Evolutionary conservation across 1,284 basidiomycete genomes (phyloP), one percentile per base, ranked within the genome.

Genomic region (Ganoderma sp.): DNA sequence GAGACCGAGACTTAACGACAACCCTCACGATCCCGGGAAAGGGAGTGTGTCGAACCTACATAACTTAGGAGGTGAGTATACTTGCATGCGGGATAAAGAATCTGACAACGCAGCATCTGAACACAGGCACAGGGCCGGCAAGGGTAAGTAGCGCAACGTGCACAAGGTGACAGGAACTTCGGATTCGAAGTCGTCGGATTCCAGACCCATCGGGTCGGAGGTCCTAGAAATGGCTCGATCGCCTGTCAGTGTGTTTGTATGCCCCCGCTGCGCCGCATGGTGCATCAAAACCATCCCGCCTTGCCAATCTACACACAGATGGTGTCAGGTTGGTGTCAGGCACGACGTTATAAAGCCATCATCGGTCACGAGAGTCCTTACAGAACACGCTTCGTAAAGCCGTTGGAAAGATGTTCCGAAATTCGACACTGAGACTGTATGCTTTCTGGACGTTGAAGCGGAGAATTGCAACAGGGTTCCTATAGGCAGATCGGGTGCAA

Each of bases 311-410:
- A 43, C 14, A 14, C 17, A 15, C 17, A 43, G 42, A 50, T 22
- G n/a, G 22, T 50, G 48, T n/a, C 48, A 50, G 48, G 48, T n/a
- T 22, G n/a, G 22, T 50, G 48, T n/a, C 48, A 50, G 48, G 48
- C n/a, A 50, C 43, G 43, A 45, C 19, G 19, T 45, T 45, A 45
- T 39, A 39, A 43, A 43, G 14, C 42, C 42, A 15, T 43, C 42
- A 15, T 43, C 42, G 17, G 42, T 15, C 42, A 15, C 15, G 42
- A 17, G 17, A 14, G 42, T 43, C 15, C 42, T 17, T 43, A 43
- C 10, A 17, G 42, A 43, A 17, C 14, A 17, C 42, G 17, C 42
- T 43, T 43, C 42, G 42, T 43, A 43, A 43, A 43, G 42, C 42
- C 6, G 42, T 17, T 43, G 42, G 42, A 43, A 17, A 43, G 42